Evolutionary conservation across 2,329 filamentous ascomycete species (phyloP), one percentile per base, ranked within the genome.

Genomic region (Cladosporium sp.): DNA sequence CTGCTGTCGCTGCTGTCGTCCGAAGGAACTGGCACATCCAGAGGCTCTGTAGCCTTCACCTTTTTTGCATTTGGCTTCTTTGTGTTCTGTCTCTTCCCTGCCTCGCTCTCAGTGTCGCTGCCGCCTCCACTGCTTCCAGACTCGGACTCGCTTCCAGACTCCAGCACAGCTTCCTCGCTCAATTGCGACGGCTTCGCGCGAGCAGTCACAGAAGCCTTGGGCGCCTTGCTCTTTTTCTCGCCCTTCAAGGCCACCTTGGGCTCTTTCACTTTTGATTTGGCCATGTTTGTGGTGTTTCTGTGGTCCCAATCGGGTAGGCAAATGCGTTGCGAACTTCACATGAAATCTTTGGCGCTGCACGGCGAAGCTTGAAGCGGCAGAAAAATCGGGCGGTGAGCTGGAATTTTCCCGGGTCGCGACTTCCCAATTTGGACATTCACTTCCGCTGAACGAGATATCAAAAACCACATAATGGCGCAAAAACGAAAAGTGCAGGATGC

Each of bases 71-170:
- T 67, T n/a, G 68, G 64, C 65, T 71, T 71, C 53, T 68, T 70
- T 10, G 66, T 60, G 57, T 69, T 69, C 25, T 68, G 71, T 43
- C 65, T 58, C 32, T 74, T 74, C 21, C 71, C 68, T 14, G 56
- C 57, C 49, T 75, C 74, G 58, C 74, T 76, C 60, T 74, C 75
- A 63, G 75, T 79, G 63, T 75, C 74, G 64, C 75, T 79, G 48
- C 71, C 75, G 3, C 71, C 57, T 26, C 66, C 68, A 43, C 67
- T 69, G 54, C 61, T 67, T 59, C 67, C 68, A 28, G 51, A 43
- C 70, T 73, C 72, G 64, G 60, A 71, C 70, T 59, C 76, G 67
- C 36, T 46, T 76, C 53, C 62, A 58, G 62, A 64, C 32, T 64
- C 69, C 14, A 64, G 39, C 13, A 79, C 66, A 21, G 75, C 71